phyloP scores from a whole-genome alignment of 345 rosid species.

The Microcos paniculata region DNA sequence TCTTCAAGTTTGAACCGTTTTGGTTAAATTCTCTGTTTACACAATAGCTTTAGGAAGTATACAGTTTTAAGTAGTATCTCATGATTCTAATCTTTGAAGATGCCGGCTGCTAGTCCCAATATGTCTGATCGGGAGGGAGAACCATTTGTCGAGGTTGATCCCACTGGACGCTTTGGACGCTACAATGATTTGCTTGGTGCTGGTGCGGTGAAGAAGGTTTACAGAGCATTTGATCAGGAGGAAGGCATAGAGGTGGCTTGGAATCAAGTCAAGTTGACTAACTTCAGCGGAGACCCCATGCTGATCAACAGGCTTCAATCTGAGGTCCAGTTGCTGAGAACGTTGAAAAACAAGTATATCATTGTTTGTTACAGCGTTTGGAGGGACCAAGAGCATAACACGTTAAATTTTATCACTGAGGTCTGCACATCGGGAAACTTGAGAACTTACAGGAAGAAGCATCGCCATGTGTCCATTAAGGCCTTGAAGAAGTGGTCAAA shows the following conservation, averaged over 20 bases:
- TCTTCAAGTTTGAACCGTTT: neutral
- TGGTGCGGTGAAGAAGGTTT: conserved; percentile 71
- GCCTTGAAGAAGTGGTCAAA: conserved; percentile 74
- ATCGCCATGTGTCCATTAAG: conserved; percentile 63
- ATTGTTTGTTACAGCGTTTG: conserved; percentile 63
- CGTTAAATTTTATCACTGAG: conserved; percentile 68
- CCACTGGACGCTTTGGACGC: conserved; percentile 60
- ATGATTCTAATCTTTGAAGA: conserved; percentile 24
- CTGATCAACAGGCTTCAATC: conserved; percentile 56
- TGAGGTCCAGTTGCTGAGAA: conserved; percentile 62
- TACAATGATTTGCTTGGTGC: conserved; percentile 55
- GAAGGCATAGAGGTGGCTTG: conserved; percentile 79
- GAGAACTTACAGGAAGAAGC: conserved; percentile 62
- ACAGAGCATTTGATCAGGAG: conserved; percentile 74
- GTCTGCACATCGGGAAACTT: conserved; percentile 69
- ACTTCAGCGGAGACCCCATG: conserved; percentile 45
- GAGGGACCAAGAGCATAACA: conserved; percentile 44
- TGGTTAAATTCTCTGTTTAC: neutral
- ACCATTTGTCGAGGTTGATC: conserved; percentile 61
- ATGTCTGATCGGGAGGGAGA: conserved; percentile 43
- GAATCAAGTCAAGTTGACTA: conserved; percentile 63
- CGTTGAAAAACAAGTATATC: conserved; percentile 53
- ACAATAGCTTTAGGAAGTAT: neutral
- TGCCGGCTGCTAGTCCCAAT: conserved; percentile 50
- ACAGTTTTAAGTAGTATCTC: neutral